Evolutionary conservation across 2,329 filamentous ascomycete genomes (phyloP), one percentile per base, ranked within the genome.

Genomic region (Fusarium newnesense): DNA sequence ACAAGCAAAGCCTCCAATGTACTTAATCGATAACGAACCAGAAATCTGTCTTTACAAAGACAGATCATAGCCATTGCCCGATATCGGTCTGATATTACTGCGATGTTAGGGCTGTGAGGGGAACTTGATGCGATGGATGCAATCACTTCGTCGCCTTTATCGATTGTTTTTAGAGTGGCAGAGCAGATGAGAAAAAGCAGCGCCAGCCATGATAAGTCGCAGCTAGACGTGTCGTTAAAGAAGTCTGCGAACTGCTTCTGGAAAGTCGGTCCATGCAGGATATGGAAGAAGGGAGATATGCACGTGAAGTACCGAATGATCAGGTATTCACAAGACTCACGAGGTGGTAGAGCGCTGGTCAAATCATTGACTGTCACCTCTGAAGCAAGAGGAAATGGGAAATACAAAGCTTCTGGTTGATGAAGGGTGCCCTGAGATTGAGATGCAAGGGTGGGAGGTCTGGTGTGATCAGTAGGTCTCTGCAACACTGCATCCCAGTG

Each of bases 191-290:
- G 58, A 46, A 76, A 76, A 19, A 76, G 56, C n/a, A 75, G 53
- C 5, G 72, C 74, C 24, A 76, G 49, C 70, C 67, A 76, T 9
- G 74, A 62, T 18, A 76, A 16, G 16, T 69, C 62, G 6, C 53
- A 60, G 5, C 43, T 32, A 15, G 44, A 24, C 13, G 60, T 57
- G 10, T 70, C 43, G 26, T 54, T 24, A 12, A 52, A 5, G 24
- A 76, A 76, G 15, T 8, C 28, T 12, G 44, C 16, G 16, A 75
- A 75, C 18, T 72, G 63, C 16, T 60, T 63, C 49, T 76, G 60
- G n/a, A 76, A 75, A n/a, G 72, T 70, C 18, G 64, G 65, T 10
- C 62, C 74, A 18, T 76, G 74, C 16, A 76, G 49, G 7, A 74
- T 53, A 37, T 67, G 71, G 57, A 76, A 76, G 6, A 76, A 42